phyloP scores from a whole-genome alignment of 2,329 filamentous ascomycete genomes.

The Zopfia rhizophila region DNA sequence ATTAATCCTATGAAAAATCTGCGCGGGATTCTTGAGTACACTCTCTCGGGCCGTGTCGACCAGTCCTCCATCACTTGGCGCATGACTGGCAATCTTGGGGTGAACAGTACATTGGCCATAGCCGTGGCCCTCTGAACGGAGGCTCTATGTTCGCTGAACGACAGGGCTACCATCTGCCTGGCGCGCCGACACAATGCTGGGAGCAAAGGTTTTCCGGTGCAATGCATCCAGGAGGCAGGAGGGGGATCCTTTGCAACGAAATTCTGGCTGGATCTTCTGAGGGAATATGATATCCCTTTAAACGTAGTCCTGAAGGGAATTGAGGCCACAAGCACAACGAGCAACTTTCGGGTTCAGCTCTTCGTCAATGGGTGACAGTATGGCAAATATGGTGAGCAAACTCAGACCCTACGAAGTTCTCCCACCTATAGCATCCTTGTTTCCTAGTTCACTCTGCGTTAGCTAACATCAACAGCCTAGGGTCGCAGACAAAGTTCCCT shows the following conservation, averaged over 20 bases:
- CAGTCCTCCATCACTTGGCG: slow-evolving; percentile 66
- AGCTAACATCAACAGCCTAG: too few relatives aligned
- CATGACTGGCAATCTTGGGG: slow-evolving; percentile 72
- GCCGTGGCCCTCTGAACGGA: slow-evolving; percentile 71
- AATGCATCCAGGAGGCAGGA: slow-evolving; percentile 59
- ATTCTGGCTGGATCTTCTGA: slow-evolving; percentile 63
- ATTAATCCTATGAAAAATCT: slow-evolving; percentile 65
- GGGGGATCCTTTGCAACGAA: slow-evolving; percentile 65
- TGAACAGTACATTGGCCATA: slow-evolving; percentile 66
- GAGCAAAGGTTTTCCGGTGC: slow-evolving; percentile 39
- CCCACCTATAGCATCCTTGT: too few relatives aligned
- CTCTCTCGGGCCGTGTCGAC: slow-evolving; percentile 56
- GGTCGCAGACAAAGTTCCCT: too few relatives aligned
- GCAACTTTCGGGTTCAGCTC: too few relatives aligned
- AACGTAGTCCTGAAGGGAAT: too few relatives aligned
- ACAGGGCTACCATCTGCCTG: slow-evolving; percentile 67
- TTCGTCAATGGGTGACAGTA: slow-evolving; percentile 81
- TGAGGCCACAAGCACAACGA: too few relatives aligned
- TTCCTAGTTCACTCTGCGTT: too few relatives aligned
- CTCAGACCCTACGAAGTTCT: too few relatives aligned
- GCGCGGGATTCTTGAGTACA: slow-evolving; percentile 68
- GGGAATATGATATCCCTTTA: slow-evolving; percentile 69
- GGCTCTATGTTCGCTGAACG: slow-evolving; percentile 69
- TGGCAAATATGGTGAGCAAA: slow-evolving; percentile 67
- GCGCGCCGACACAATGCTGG: slow-evolving; percentile 47